A percentile compares a stretch with the other conserved stretches of the same genome.
Conservation (phyloP, 2,329 filamentous ascomycete genomes). For the Xylaria arbuscula region DNA sequence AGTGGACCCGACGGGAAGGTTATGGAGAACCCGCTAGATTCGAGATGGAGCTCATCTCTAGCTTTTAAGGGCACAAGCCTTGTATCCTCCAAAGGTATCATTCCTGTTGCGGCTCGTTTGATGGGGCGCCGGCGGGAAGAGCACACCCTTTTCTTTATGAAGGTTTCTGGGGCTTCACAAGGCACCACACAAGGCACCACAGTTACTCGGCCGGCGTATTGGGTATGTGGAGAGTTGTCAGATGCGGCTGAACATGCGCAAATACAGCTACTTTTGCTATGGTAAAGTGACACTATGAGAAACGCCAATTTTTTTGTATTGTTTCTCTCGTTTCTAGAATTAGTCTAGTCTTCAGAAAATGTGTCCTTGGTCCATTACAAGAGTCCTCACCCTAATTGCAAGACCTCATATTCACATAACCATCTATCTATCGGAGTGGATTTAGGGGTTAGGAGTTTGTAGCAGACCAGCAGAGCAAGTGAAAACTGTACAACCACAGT, state of each 20-base stretch:
- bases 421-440: background rate
- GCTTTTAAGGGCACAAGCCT: constrained; percentile 15
- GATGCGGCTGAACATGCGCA: constrained; percentile 18
- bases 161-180: constrained; percentile 12
- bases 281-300: background rate
- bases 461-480: background rate
- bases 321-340: background rate
- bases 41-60: constrained; percentile 26
- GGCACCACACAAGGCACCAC: constrained; percentile 19
- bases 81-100: constrained; percentile 13
- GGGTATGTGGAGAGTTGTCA: constrained; percentile 12
- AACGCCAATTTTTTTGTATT: background rate
- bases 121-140: constrained; percentile 22
- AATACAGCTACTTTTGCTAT: background rate
- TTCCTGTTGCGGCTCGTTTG: constrained; percentile 1
- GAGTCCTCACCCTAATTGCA: background rate
- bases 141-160: constrained; percentile 6
- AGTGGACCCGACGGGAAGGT: constrained; percentile 23
- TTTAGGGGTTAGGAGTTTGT: background rate
- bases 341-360: background rate
- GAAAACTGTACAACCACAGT: constrained; percentile 13
- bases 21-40: constrained; percentile 16
- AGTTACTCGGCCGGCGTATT: constrained; percentile 11
- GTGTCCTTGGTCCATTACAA: background rate
- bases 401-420: constrained; percentile 2